A percentile compares a stretch with the other conserved stretches of the same genome.
Evolutionary conservation across 2,329 filamentous ascomycete species (phyloP).

Genomic region (Diplodia scrobiculata): DNA sequence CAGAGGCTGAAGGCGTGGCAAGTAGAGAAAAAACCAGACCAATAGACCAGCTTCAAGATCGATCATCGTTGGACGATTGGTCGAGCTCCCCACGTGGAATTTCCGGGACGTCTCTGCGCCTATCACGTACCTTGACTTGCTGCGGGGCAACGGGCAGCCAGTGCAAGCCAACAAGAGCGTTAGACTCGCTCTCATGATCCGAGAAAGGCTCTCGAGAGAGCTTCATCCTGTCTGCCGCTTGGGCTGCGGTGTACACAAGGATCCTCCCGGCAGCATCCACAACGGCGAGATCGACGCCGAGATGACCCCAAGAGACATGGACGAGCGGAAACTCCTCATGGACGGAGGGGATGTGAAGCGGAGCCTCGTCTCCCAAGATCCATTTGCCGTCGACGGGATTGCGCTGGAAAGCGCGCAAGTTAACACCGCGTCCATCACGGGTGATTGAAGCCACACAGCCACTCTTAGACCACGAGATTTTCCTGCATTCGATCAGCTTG

Average conservation of each 20-base stretch:
- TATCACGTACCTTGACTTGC: slow-evolving; percentile 41
- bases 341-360: slow-evolving; percentile 64
- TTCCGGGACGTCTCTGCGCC: background rate
- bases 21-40: background rate
- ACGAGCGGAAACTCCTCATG: slow-evolving; percentile 68
- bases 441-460: slow-evolving; percentile 84
- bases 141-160: slow-evolving; percentile 66
- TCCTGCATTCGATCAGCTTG: slow-evolving; percentile 52
- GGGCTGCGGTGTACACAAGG: slow-evolving; percentile 69
- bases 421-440: slow-evolving; percentile 68
- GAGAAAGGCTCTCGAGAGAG: slow-evolving; percentile 62
- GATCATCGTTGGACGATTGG: background rate
- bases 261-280: slow-evolving; percentile 79
- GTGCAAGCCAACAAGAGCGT: slow-evolving; percentile 77
- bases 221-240: slow-evolving; percentile 72
- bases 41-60: background rate
- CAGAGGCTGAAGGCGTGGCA: background rate
- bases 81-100: too few species aligned
- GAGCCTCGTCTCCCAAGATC: slow-evolving; percentile 72
- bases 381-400: slow-evolving; percentile 70
- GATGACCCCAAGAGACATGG: slow-evolving; percentile 80
- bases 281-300: slow-evolving; percentile 77
- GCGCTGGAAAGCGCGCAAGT: slow-evolving; percentile 72
- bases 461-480: slow-evolving; percentile 82
- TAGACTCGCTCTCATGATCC: slow-evolving; percentile 74